phyloP scores from a whole-genome alignment of 2,329 filamentous ascomycete genomes.

The Calonectria multiphialidica region DNA sequence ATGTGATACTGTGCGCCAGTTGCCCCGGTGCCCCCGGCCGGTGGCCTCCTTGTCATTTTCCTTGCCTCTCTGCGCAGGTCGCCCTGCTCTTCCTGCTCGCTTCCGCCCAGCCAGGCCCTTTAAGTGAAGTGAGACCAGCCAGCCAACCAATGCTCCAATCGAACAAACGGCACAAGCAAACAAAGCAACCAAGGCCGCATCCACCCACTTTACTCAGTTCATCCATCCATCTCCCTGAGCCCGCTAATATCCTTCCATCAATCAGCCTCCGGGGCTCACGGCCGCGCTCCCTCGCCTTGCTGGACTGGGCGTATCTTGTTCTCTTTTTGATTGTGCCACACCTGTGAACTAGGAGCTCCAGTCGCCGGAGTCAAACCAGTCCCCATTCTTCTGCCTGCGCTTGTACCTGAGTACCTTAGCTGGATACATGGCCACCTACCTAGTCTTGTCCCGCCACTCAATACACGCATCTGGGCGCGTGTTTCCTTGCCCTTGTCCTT shows the following conservation, averaged over 20 bases:
- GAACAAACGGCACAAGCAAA: conserved; percentile 1
- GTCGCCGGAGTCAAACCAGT: conserved; percentile 22
- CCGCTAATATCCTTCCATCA: conserved; percentile 43
- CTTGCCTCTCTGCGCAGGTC: conserved; percentile 2
- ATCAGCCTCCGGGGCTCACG: conserved; percentile 39
- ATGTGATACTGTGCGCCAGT: conserved; percentile 13
- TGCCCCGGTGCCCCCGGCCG: conserved; percentile 3
- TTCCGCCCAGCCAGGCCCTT: background rate
- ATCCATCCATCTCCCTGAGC: conserved; percentile 37
- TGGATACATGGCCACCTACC: conserved; percentile 10
- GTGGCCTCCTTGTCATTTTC: conserved; percentile 4
- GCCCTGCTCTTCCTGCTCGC: conserved; percentile 8
- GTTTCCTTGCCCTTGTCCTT: conserved; percentile 26
- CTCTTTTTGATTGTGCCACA: conserved; percentile 39
- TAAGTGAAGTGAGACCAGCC: background rate
- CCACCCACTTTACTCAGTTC: conserved; percentile 21
- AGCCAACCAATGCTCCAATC: background rate
- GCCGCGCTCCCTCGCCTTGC: conserved; percentile 35
- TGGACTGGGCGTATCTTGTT: conserved; percentile 31
- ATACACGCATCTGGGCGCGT: conserved; percentile 17
- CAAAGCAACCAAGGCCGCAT: conserved; percentile 16
- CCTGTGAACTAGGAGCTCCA: conserved; percentile 29
- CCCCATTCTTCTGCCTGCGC: conserved; percentile 15
- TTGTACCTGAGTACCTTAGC: conserved; percentile 18
- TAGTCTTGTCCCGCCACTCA: conserved; percentile 20